Evolutionary conservation across 2,329 filamentous ascomycete species (phyloP).

Genomic region (Neonectria ditissima): DNA sequence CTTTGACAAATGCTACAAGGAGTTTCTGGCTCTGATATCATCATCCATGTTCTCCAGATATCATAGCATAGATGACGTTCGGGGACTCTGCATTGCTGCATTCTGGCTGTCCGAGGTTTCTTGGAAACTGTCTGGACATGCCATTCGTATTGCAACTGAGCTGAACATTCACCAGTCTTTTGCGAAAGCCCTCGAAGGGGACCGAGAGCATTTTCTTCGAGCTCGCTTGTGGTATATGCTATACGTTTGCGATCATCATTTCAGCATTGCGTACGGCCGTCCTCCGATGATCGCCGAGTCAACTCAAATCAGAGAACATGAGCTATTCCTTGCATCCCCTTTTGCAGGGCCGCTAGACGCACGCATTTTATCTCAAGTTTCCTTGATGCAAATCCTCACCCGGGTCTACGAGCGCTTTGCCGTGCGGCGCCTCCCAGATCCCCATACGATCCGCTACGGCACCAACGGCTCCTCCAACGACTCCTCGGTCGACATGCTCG

Average conservation of each 20-base stretch:
- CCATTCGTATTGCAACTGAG: constrained; percentile 68
- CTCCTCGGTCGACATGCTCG: constrained; percentile 39
- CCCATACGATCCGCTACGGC: constrained; percentile 22
- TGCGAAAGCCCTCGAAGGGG: constrained; percentile 59
- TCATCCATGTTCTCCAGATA: constrained; percentile 68
- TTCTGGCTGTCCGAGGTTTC: constrained; percentile 73
- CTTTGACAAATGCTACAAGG: constrained; percentile 63
- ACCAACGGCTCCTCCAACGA: constrained; percentile 15
- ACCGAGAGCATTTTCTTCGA: constrained; percentile 62
- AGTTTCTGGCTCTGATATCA: constrained; percentile 68
- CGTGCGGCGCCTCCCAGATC: constrained; percentile 18
- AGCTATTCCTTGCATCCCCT: constrained; percentile 43
- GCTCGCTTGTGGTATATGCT: constrained; percentile 68
- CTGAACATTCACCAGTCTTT: constrained; percentile 67
- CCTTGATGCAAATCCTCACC: constrained; percentile 31
- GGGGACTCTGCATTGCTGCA: constrained; percentile 70
- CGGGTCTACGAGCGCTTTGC: constrained; percentile 30
- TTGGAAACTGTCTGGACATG: constrained; percentile 71
- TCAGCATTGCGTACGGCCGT: constrained; percentile 49
- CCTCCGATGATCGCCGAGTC: constrained; percentile 45
- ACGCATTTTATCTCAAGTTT: constrained; percentile 28
- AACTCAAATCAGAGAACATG: constrained; percentile 39
- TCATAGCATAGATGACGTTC: constrained; percentile 68
- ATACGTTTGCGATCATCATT: constrained; percentile 49
- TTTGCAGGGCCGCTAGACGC: constrained; percentile 26